Conservation (phyloP, 2,329 filamentous ascomycete species). For the Cladophialophora yegresii region DNA sequence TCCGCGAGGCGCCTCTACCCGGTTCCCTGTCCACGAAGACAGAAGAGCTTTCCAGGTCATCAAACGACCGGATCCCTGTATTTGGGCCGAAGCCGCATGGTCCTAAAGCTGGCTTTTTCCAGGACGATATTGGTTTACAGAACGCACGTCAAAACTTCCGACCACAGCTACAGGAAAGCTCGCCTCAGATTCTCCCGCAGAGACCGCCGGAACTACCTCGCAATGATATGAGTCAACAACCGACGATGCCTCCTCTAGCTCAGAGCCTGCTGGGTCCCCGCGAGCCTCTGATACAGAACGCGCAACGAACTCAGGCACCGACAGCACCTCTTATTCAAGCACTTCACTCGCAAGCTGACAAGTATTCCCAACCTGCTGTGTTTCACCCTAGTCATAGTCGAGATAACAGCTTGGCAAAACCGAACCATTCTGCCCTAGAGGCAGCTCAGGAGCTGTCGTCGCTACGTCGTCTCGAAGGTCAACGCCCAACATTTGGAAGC, state of each 20-base stretch:
- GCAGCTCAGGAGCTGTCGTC: slow-evolving; percentile 23
- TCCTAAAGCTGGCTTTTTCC: slow-evolving; percentile 50
- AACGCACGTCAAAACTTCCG: slow-evolving; percentile 41
- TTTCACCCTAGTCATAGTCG: slow-evolving; percentile 30
- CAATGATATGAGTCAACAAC: slow-evolving; percentile 18
- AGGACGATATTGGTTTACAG: slow-evolving; percentile 43
- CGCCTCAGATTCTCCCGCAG: slow-evolving; percentile 31
- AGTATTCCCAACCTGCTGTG: slow-evolving; percentile 23
- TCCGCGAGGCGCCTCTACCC: slow-evolving; percentile 23
- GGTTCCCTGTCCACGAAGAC: slow-evolving; percentile 18
- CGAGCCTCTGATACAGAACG: slow-evolving; percentile 19
- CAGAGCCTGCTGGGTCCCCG: slow-evolving; percentile 23
- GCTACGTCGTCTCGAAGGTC: slow-evolving; percentile 25
- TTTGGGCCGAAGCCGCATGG: slow-evolving; percentile 42
- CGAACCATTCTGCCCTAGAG: slow-evolving; percentile 22
- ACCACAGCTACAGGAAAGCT: slow-evolving; percentile 41
- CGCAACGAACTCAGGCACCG: slow-evolving; percentile 22
- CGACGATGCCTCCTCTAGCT: slow-evolving; percentile 9
- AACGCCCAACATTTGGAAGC: slow-evolving; percentile 20
- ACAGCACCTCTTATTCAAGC: slow-evolving; percentile 15
- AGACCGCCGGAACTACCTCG: slow-evolving; percentile 25
- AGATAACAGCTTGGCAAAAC: slow-evolving; percentile 20
- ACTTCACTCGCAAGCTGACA: slow-evolving; percentile 25
- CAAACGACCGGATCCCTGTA: slow-evolving; percentile 39
- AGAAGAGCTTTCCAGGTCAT: slow-evolving; percentile 42